Percentiles rank a stretch among this genome's conserved stretches.
Conservation (phyloP, 495 filamentous ascomycete genomes). For the Rhypophila decipiens region DNA sequence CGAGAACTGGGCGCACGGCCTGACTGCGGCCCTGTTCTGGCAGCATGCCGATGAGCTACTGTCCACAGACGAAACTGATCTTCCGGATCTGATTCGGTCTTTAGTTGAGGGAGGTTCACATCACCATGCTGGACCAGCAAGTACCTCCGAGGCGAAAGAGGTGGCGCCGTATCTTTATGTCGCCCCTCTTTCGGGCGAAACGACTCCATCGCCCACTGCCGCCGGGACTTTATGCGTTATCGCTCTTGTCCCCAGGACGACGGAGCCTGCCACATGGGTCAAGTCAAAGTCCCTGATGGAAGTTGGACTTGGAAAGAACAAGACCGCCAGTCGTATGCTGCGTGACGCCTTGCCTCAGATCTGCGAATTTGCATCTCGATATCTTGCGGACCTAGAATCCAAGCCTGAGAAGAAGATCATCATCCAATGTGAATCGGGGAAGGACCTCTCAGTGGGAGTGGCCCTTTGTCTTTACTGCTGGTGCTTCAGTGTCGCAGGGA, state of each 20-base stretch:
- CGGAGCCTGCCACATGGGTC: slow-evolving; percentile 24
- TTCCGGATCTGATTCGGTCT: slow-evolving; percentile 55
- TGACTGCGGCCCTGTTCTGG: slow-evolving; percentile 80
- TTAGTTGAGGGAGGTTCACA: too few relatives aligned
- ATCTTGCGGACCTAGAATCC: slow-evolving; percentile 10
- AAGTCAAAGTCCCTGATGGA: slow-evolving; percentile 42
- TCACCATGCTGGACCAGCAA: too few relatives aligned
- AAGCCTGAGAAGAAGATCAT: slow-evolving; percentile 17
- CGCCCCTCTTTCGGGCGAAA: slow-evolving; percentile 9
- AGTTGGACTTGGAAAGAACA: slow-evolving; percentile 58
- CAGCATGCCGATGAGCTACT: slow-evolving; percentile 50
- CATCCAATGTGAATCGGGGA: slow-evolving; percentile 36
- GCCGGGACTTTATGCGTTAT: slow-evolving; percentile 11
- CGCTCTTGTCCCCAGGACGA: slow-evolving; percentile 27
- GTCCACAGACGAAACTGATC: slow-evolving; percentile 52
- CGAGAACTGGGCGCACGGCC: slow-evolving; percentile 77
- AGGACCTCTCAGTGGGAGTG: slow-evolving; percentile 38
- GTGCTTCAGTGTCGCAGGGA: slow-evolving; percentile 31
- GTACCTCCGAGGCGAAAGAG: slow-evolving; percentile 23
- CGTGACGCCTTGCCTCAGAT: slow-evolving; percentile 56
- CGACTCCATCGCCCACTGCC: neutral
- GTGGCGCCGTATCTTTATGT: slow-evolving; percentile 31
- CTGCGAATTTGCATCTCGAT: slow-evolving; percentile 37
- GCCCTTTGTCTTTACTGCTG: slow-evolving; percentile 44
- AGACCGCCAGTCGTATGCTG: slow-evolving; percentile 69